Conservation (phyloP, 371 early-diverging fungal species). For the Mortierella sp. region DNA sequence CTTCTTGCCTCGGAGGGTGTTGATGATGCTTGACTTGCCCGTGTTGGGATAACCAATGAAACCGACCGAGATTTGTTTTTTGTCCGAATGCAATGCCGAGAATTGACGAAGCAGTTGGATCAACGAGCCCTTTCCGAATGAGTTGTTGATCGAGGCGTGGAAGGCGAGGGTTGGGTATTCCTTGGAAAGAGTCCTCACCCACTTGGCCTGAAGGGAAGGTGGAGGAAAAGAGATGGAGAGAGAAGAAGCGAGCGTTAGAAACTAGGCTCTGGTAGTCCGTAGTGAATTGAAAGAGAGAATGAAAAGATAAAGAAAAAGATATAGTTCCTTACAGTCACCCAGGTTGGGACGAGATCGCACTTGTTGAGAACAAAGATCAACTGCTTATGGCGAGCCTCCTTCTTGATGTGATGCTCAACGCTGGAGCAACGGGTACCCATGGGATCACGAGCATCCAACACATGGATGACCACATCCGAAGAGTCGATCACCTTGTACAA, state of each 20-base stretch:
- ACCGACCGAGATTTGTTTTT: constrained; percentile 98
- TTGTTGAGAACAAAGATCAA: constrained; percentile 99
- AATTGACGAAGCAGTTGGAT: constrained; percentile 98
- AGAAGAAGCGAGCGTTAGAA: too few species aligned
- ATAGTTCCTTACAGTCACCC: constrained; percentile 89
- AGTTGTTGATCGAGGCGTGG: constrained; percentile 97
- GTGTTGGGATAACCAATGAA: constrained; percentile 99
- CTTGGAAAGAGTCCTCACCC: constrained; percentile 93
- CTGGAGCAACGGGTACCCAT: constrained; percentile 95
- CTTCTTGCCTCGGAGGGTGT: constrained; percentile 95
- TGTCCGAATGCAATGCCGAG: constrained; percentile 93
- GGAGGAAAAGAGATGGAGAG: neutral
- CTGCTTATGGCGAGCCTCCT: constrained; percentile 98
- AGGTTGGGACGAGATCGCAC: constrained; percentile 99
- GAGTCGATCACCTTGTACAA: constrained; percentile 99
- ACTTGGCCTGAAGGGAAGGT: constrained; percentile 67
- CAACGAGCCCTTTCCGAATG: constrained; percentile 98
- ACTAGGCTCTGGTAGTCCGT: too few species aligned
- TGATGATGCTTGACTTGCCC: constrained; percentile 98
- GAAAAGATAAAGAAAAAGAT: neutral
- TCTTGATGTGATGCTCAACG: constrained; percentile 92
- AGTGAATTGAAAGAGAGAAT: neutral
- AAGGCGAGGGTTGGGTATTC: constrained; percentile 98
- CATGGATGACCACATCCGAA: constrained; percentile 98
- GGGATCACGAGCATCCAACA: constrained; percentile 99